These are phyloP conservation scores for Botrytis fragariae DNA, from an alignment of 2,329 filamentous ascomycete genomes.

Conservation along the genomic window DNA sequence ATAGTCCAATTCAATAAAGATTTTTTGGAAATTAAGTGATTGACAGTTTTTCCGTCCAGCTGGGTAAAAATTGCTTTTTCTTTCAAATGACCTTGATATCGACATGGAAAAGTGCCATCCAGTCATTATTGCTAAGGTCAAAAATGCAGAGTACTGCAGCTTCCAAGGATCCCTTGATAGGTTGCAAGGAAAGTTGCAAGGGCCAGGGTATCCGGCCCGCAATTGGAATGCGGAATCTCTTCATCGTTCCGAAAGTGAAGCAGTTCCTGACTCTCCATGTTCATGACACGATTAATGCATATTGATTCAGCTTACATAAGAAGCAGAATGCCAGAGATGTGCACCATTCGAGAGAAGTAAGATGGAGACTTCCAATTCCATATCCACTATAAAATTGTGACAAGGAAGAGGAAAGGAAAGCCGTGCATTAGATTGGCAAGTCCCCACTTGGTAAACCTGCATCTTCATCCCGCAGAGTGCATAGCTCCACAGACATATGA, in stretches of 20 bases:
- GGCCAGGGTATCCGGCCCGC: neutral
- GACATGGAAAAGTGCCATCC: neutral
- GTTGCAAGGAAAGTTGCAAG: neutral
- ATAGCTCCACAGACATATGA: neutral
- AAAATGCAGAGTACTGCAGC: neutral
- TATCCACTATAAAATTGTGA: neutral
- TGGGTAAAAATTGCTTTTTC: neutral
- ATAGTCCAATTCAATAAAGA: neutral
- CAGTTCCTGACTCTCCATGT: neutral
- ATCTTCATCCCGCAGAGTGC: neutral
- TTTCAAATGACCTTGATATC: neutral
- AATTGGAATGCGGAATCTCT: neutral
- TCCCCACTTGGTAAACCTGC: neutral
- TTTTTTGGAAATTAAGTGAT: neutral
- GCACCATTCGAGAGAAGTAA: neutral
- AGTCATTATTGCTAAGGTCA: neutral
- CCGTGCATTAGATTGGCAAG: neutral
- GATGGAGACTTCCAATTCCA: neutral
- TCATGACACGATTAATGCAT: neutral
- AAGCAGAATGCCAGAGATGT: neutral
- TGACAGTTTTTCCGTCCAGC: neutral
- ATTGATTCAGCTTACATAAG: neutral
- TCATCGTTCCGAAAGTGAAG: neutral
- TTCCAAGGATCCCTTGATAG: neutral
- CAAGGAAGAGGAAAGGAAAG: neutral